Base-by-base conservation (phyloP, 2,329 filamentous ascomycete species). In the Nemania sp. region DNA sequence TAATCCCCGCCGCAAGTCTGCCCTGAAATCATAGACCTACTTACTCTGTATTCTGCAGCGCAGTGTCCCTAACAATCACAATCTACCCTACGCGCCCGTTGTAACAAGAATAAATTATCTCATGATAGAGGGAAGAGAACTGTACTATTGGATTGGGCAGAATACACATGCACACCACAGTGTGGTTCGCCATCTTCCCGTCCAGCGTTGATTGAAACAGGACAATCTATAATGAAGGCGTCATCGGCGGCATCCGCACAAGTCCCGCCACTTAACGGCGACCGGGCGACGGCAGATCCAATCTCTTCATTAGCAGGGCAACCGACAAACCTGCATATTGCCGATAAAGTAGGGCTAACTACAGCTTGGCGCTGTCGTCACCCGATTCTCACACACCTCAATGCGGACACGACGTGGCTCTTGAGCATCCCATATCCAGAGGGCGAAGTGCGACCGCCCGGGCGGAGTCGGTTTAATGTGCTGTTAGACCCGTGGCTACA, bases 391-490 rank as follows among this genome's bases (percentile, higher is more conserved):
- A 80, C 82, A 47, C 84, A 88, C 67, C 74, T 88, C 26, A 88
- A 87, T 67, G 84, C 80, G 61, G 84, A 88, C 70, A 86, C 83
- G 4, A 82, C 80, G 19, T 88, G 85, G 84, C 74, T 88, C 2
- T 71, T 88, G n/a, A 83, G 85, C 56, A 73, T 88, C 7, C 83
- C 84, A 1, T 77, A 79, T 39, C 83, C 58, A 6, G 22, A 40
- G 17, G 49, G 17, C 82, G 5, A 62, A 70, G 0, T 68, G 71
- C 2, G 63, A 72, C 19, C 72, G 68, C 42, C 73, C 75, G 34
- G 55, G 4, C 47, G 46, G 11, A 50, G 39, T 15, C 52, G 43
- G 5, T 87, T 80, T 73, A 87, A 88, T 63, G 75, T 88, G 44
- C 70, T 88, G 17, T 76, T 88, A 37, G 84, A 88, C 63, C 84